Percentiles rank a stretch among this genome's conserved stretches.
phyloP scores from a whole-genome alignment of 495 filamentous ascomycete species.

The Antarctomyces pellizariae region DNA sequence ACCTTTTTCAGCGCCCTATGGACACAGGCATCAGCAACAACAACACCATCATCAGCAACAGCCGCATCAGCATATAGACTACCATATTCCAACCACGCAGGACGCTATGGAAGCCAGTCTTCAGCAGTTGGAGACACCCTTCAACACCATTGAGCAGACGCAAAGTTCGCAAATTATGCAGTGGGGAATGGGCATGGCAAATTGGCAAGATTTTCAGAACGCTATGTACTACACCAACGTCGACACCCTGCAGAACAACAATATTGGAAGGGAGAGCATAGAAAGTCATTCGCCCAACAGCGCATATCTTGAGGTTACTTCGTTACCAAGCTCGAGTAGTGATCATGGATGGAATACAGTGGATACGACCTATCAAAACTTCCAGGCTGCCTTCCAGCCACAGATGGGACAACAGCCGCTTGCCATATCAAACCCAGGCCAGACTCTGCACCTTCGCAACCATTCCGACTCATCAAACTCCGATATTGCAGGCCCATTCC shows the following conservation, averaged over 20 bases:
- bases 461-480: slow-evolving; percentile 70
- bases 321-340: slow-evolving; percentile 48
- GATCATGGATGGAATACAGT: slow-evolving; percentile 68
- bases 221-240: slow-evolving; percentile 26
- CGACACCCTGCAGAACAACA: slow-evolving; percentile 28
- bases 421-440: slow-evolving; percentile 66
- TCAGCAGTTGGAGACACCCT: slow-evolving; percentile 37
- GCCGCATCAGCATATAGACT: slow-evolving; percentile 44
- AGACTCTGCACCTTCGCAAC: slow-evolving; percentile 65
- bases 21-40: too few species aligned
- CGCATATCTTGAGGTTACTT: slow-evolving; percentile 63
- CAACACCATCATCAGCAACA: too few species aligned
- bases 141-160: slow-evolving; percentile 33
- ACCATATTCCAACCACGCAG: slow-evolving; percentile 46
- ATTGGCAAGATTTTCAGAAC: slow-evolving; percentile 52
- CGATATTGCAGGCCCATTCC: slow-evolving; percentile 26
- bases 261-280: slow-evolving; percentile 26
- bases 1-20: too few species aligned
- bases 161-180: slow-evolving; percentile 42
- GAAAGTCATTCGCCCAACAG: slow-evolving; percentile 63
- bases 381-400: slow-evolving; percentile 24
- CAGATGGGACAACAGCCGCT: too few species aligned
- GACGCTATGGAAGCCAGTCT: slow-evolving; percentile 36
- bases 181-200: slow-evolving; percentile 26
- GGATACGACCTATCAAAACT: slow-evolving; percentile 30